phyloP scores from a whole-genome alignment of 2,329 filamentous ascomycete species.

The Fusarium sp. region DNA sequence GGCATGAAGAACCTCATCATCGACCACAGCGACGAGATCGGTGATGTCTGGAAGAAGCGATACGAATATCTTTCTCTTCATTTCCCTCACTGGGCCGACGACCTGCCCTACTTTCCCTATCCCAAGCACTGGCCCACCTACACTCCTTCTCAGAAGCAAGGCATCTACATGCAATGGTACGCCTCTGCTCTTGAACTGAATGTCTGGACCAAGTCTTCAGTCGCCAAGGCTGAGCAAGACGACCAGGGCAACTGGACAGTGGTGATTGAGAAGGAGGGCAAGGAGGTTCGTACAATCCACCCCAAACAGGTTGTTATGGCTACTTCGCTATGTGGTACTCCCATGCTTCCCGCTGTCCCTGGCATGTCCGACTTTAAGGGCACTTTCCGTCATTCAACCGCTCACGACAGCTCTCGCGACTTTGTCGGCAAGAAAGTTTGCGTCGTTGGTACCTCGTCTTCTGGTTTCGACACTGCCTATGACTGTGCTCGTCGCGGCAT shows the following conservation, averaged over 20 bases:
- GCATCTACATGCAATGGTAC: slow-evolving; percentile 72
- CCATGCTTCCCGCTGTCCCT: slow-evolving; percentile 8
- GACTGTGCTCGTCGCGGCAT: slow-evolving; percentile 16
- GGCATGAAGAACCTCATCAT: slow-evolving; percentile 57
- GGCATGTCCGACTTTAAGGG: slow-evolving; percentile 14
- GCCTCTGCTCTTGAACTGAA: slow-evolving; percentile 71
- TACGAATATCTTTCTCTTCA: slow-evolving; percentile 70
- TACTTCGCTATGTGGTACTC: slow-evolving; percentile 10
- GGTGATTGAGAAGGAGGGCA: slow-evolving; percentile 48
- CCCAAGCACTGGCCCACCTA: slow-evolving; percentile 70
- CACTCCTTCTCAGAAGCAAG: slow-evolving; percentile 73
- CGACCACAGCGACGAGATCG: slow-evolving; percentile 53
- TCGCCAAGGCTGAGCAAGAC: slow-evolving; percentile 45
- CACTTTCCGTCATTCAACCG: slow-evolving; percentile 7
- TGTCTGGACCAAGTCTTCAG: slow-evolving; percentile 62
- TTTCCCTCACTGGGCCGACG: slow-evolving; percentile 56
- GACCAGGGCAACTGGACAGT: slow-evolving; percentile 64
- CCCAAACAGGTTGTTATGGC: slow-evolving; percentile 18
- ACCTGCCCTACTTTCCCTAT: slow-evolving; percentile 69
- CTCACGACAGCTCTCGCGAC: slow-evolving; percentile 11
- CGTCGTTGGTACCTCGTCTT: slow-evolving; percentile 18
- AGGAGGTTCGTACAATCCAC: slow-evolving; percentile 20
- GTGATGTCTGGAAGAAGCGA: slow-evolving; percentile 70
- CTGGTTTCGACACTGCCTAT: slow-evolving; percentile 19
- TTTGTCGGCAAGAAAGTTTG: slow-evolving; percentile 19